Percentiles rank a stretch among this genome's conserved stretches.
These are phyloP conservation scores for Suhomyces sp. DNA, from an alignment of 805 yeast species.

Conservation along the genomic window DNA sequence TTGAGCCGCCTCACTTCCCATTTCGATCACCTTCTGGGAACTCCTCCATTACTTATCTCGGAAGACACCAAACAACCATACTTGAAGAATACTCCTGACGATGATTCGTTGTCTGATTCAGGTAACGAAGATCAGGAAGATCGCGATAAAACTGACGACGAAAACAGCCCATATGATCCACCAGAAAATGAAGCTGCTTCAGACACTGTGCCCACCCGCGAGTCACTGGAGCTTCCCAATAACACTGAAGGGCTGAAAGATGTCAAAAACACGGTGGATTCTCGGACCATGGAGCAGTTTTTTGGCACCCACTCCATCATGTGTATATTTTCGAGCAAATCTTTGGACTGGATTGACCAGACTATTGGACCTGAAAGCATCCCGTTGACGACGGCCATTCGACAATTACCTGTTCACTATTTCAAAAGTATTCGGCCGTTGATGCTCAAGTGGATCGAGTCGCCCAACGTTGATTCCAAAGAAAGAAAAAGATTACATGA, in stretches of 20 bases:
- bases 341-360: constrained; percentile 30
- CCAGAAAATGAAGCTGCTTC: constrained; percentile 14
- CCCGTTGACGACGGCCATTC: constrained; percentile 23
- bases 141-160: not conserved
- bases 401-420: constrained; percentile 27
- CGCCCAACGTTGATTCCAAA: constrained; percentile 21
- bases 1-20: constrained; percentile 19
- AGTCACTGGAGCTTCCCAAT: not conserved
- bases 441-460: constrained; percentile 29
- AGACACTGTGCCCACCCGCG: not conserved
- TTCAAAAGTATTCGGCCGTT: constrained; percentile 15
- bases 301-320: constrained; percentile 38
- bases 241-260: not conserved
- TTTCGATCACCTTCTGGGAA: constrained; percentile 10
- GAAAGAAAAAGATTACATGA: constrained; percentile 18
- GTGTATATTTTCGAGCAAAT: constrained; percentile 33
- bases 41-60: not conserved
- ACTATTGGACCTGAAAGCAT: constrained; percentile 22
- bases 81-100: not conserved
- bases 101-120: not conserved
- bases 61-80: not conserved
- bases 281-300: constrained; percentile 15
- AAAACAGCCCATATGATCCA: not conserved
- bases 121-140: not conserved
- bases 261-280: not conserved